Base-by-base conservation (phyloP, 768 basidiomycete genomes). In the Arthromyces matolae region DNA sequence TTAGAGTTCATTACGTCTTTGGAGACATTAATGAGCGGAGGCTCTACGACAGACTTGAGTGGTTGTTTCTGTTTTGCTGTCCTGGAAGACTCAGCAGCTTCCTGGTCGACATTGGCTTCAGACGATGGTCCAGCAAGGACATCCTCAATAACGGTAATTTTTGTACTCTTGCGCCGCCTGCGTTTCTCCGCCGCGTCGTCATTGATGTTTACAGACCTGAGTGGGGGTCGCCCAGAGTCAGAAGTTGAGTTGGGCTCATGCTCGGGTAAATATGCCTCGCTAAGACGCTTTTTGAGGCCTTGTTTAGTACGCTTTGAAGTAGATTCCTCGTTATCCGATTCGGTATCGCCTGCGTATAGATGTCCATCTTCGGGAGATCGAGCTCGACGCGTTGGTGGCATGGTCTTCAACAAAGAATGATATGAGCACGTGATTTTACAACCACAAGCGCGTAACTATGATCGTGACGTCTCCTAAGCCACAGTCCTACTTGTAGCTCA, bases 121-220 rank as follows among this genome's bases (percentile, higher is more conserved):
- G 83, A 81, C 7, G 83, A 83, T 3, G 81, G 79, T 2, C 82
- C 84, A 3, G 76, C 76, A 41, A 82, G 71, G 5, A 75, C 67
- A 42, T 71, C 75, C 23, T 85, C 84, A n/a, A 77, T 65, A 13
- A 75, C 75, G 8, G 67, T 66, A 8, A 81, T 65, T 65, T 84
- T 89, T 19, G 78, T 81, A 60, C 86, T 91, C 73, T 89, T 89
- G 58, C 92, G 70, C 45, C 92, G 70, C 47, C 83, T 75, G 40
- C 91, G 78, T 64, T 91, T 92, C 72, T 94, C 92, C 0, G 90
- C 90, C 3, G 77, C 79, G 66, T 93, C 92, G 61, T 93, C 91
- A 64, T 93, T 94, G 65, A 71, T 76, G 51, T 75, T 83, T 57
- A 75, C 76, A 7, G 75, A 70, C 59, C 74, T 77, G 38, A 71